A percentile compares a stretch with the other conserved stretches of the same genome.
Evolutionary conservation across 1,139 yeast genomes (phyloP).

Genomic region (Debaryomyces fabryi): DNA sequence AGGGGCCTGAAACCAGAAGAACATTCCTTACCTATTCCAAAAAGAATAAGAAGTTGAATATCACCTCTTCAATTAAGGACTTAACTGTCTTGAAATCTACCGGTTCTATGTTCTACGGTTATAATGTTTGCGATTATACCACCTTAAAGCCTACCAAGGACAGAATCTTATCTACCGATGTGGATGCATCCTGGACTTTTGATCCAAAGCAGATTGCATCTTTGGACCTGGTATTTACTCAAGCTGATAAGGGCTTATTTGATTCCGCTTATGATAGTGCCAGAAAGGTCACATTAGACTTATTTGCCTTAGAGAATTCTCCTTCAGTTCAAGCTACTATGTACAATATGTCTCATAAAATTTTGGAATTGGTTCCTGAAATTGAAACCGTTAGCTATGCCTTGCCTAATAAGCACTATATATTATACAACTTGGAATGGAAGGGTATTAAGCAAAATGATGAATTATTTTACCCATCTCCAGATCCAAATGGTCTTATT

Average conservation of each 20-base stretch:
- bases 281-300: conserved; percentile 68
- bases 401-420: conserved; percentile 89
- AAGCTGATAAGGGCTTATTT: conserved; percentile 64
- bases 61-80: conserved; percentile 77
- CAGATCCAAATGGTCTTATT: conserved; percentile 92
- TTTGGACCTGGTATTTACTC: conserved; percentile 50
- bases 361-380: conserved; percentile 58
- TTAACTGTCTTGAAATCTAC: conserved; percentile 89
- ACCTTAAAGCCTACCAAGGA: conserved; percentile 81
- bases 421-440: conserved; percentile 79
- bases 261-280: conserved; percentile 65
- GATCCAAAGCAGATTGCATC: conserved; percentile 50
- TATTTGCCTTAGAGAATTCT: conserved; percentile 83
- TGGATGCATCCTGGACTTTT: conserved; percentile 75
- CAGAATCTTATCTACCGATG: conserved; percentile 85
- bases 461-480: conserved; percentile 84
- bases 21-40: conserved; percentile 56
- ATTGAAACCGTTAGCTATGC: conserved; percentile 68
- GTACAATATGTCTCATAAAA: conserved; percentile 85
- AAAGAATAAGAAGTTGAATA: conserved; percentile 49
- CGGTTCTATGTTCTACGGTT: conserved; percentile 93
- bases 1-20: conserved; percentile 79
- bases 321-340: conserved; percentile 94
- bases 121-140: conserved; percentile 83
- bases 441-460: conserved; percentile 79